Evolutionary conservation across 495 filamentous ascomycete genomes (phyloP).

Genomic region (Cudoniella acicularis): DNA sequence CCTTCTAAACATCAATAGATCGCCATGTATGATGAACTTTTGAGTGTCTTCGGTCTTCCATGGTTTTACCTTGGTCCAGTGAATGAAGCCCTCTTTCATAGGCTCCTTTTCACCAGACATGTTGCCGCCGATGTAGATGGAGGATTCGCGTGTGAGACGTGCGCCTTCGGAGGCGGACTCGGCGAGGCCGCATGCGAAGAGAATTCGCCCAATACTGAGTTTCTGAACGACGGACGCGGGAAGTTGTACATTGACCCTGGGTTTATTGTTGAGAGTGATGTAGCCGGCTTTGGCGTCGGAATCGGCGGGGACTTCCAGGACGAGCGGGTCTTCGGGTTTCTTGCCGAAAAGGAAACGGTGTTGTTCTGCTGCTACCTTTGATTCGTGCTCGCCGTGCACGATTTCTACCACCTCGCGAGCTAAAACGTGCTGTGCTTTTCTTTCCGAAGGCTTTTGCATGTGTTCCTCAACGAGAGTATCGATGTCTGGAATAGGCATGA

Average conservation of each 20-base stretch:
- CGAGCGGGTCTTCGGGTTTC: neutral
- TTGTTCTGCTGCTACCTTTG: slow-evolving; percentile 50
- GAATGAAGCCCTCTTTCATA: slow-evolving; percentile 54
- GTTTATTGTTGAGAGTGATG: slow-evolving; percentile 27
- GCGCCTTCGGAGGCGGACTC: slow-evolving; percentile 62
- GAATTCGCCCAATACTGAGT: slow-evolving; percentile 57
- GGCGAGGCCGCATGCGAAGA: slow-evolving; percentile 66
- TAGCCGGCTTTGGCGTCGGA: neutral
- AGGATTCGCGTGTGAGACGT: slow-evolving; percentile 54
- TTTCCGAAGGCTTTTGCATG: slow-evolving; percentile 56
- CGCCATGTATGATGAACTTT: slow-evolving; percentile 58
- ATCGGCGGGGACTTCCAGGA: neutral
- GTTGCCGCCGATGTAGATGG: slow-evolving; percentile 61
- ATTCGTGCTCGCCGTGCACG: slow-evolving; percentile 64
- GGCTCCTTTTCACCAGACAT: slow-evolving; percentile 42
- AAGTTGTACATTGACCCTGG: slow-evolving; percentile 53
- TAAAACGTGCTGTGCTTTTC: slow-evolving; percentile 75
- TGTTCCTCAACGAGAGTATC: slow-evolving; percentile 63
- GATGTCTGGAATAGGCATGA: slow-evolving; percentile 68
- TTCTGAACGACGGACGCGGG: slow-evolving; percentile 60
- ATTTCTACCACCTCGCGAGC: slow-evolving; percentile 77
- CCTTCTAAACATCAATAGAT: slow-evolving; percentile 61
- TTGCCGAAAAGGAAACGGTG: slow-evolving; percentile 54
- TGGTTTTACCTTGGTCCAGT: slow-evolving; percentile 56
- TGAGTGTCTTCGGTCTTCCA: slow-evolving; percentile 55